Evolutionary conservation across 768 basidiomycete species (phyloP).

Genomic region (Gautieria morchelliformis): DNA sequence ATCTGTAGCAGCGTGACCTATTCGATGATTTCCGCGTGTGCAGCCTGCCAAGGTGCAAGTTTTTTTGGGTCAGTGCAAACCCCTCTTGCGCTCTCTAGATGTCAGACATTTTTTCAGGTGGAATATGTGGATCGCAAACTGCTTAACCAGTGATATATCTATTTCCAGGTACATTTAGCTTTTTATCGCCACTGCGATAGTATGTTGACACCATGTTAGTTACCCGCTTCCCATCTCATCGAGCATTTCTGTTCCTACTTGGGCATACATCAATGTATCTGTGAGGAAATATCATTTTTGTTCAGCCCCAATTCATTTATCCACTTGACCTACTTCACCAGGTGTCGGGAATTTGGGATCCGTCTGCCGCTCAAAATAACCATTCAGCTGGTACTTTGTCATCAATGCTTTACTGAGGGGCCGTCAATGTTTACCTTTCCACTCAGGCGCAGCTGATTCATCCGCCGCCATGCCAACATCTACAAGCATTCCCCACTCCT

Average conservation of each 20-base stretch:
- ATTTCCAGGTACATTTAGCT: neutral
- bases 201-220: conserved; percentile 18
- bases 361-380: neutral
- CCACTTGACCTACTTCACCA: neutral
- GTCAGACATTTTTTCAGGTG: neutral
- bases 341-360: neutral
- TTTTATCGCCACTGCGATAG: neutral
- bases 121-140: conserved; percentile 26
- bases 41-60: conserved; percentile 39
- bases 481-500: neutral
- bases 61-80: conserved; percentile 24
- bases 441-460: neutral
- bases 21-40: conserved; percentile 47
- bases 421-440: neutral
- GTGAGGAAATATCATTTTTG: conserved; percentile 15
- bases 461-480: neutral
- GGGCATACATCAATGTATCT: conserved; percentile 52
- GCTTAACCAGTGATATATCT: conserved; percentile 2
- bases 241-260: conserved; percentile 43
- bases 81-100: neutral
- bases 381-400: neutral
- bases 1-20: conserved; percentile 51
- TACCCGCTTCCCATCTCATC: conserved; percentile 39
- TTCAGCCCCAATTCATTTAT: neutral
- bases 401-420: neutral